Evolutionary conservation across 331 rosid genomes (phyloP), one percentile per base, ranked within the genome.

Genomic region (Acacia pycnantha): DNA sequence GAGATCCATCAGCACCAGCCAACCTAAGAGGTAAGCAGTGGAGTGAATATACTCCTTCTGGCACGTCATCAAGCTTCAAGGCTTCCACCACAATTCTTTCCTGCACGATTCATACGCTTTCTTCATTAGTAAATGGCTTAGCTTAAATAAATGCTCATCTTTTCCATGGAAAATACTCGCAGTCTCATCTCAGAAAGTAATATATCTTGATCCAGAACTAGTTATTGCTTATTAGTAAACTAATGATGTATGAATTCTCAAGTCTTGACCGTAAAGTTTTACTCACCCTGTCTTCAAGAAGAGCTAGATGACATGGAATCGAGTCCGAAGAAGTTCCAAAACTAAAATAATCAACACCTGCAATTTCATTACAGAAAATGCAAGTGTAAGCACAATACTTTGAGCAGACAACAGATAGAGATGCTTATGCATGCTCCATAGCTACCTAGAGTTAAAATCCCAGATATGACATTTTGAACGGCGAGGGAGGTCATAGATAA

Each of bases 1-100:
- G 95, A 27, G 95, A 92, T 64, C 95, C 97, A 85, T 90, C 95
- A 1, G 95, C 88, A 35, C 97, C 95, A 11, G 82, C 76, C 92
- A 92, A 87, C 87, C 97, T 85, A 47, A 90, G 89, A 71, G 91
- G 95, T 62, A 90, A 83, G 91, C 95, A 92, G 48, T 90, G 92
- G 79, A 92, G 84, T 11, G 89, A 77, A 84, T 90, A 92, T 54
- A 88, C 24, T 74, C 93, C 95, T n/a, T 84, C 82, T 62, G 86
- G 84, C 51, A 90, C 68, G 22, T 78, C 86, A 82, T 90, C 94
- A 10, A 90, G 90, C 78, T 92, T 92, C 77, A 90, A 86, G 48
- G 79, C 87, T 83, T 92, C 97, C 76, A 90, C 95, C 14, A 92
- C 87, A 80, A 92, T 90, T 69, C 88, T 84, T 81, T 90, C 95